Percentiles rank a stretch among this genome's conserved stretches.
These are phyloP conservation scores for Poronia punctata DNA, from an alignment of 495 filamentous ascomycete genomes.

Conservation along the genomic window DNA sequence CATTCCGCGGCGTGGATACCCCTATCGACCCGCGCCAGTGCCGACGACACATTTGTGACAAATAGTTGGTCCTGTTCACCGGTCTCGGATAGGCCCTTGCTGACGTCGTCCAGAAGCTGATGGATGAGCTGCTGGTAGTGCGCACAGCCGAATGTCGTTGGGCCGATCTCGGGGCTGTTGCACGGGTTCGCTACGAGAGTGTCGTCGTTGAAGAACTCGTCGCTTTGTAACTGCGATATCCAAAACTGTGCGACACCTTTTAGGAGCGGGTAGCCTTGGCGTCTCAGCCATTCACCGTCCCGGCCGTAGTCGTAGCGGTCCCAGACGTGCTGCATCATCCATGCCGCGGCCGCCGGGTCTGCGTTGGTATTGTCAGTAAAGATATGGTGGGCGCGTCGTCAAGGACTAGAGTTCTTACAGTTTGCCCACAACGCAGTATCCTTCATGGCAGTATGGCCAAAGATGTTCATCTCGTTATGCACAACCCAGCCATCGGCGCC, in stretches of 20 bases:
- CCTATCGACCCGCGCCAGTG: constrained; percentile 32
- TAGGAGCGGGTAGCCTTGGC: constrained; percentile 40
- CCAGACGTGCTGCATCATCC: constrained; percentile 48
- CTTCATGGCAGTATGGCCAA: constrained; percentile 45
- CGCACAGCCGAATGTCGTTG: constrained; percentile 45
- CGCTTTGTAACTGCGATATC: constrained; percentile 36
- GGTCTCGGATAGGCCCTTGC: constrained; percentile 15
- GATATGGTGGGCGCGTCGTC: too few relatives aligned
- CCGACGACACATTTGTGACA: constrained; percentile 16
- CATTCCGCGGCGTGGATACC: constrained; percentile 42
- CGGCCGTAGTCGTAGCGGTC: constrained; percentile 42
- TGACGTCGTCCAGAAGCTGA: constrained; percentile 30
- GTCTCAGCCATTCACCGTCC: constrained; percentile 34
- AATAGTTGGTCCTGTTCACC: constrained; percentile 23
- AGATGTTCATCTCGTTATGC: constrained; percentile 29
- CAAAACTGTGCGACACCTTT: constrained; percentile 44
- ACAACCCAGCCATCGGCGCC: constrained; percentile 41
- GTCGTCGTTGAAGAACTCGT: constrained; percentile 42
- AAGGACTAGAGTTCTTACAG: too few relatives aligned
- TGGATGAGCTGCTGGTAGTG: constrained; percentile 45
- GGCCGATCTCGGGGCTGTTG: constrained; percentile 46
- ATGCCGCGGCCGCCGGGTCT: constrained; percentile 35
- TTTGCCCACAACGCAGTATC: constrained; percentile 28
- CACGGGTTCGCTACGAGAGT: constrained; percentile 46
- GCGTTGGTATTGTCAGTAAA: constrained; percentile 19